Conservation (phyloP, 2,329 filamentous ascomycete species). For the Xylaria sp. region DNA sequence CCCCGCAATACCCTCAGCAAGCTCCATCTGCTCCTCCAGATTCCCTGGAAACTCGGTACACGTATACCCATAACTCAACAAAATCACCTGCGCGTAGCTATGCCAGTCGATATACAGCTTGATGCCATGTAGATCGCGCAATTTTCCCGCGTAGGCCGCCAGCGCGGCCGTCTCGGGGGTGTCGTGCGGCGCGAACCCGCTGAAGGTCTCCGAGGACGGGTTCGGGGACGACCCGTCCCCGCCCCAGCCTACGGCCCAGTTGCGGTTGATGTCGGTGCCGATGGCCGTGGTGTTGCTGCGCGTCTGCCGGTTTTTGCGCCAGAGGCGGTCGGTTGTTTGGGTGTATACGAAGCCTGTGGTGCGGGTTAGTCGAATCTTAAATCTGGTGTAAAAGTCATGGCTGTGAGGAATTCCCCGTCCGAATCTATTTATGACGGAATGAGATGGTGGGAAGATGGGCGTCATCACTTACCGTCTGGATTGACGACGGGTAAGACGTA, state of each 20-base stretch:
- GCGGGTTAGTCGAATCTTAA: not conserved
- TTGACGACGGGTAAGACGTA: constrained; percentile 67
- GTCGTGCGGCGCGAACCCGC: constrained; percentile 55
- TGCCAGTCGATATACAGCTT: constrained; percentile 70
- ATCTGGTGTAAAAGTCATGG: not conserved
- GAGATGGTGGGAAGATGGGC: not conserved
- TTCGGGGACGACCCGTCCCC: constrained; percentile 57
- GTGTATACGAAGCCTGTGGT: constrained; percentile 61
- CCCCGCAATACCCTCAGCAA: constrained; percentile 51
- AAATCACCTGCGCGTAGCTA: constrained; percentile 65
- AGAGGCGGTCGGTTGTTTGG: constrained; percentile 61
- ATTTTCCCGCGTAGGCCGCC: constrained; percentile 57
- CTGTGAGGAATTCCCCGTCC: not conserved
- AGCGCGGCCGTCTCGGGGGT: constrained; percentile 61
- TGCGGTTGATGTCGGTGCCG: constrained; percentile 65
- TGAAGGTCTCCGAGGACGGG: constrained; percentile 59
- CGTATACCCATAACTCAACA: constrained; percentile 67
- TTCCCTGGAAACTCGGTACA: constrained; percentile 58
- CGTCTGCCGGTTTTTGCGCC: constrained; percentile 64
- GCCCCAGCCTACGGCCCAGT: constrained; percentile 62
- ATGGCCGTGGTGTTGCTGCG: constrained; percentile 55
- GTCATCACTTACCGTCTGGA: constrained; percentile 56
- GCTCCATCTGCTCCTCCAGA: constrained; percentile 55
- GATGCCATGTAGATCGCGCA: constrained; percentile 58
- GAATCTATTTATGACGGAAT: not conserved